Base-by-base conservation (phyloP, 129 eudicot genomes). In the Centella asiatica region DNA sequence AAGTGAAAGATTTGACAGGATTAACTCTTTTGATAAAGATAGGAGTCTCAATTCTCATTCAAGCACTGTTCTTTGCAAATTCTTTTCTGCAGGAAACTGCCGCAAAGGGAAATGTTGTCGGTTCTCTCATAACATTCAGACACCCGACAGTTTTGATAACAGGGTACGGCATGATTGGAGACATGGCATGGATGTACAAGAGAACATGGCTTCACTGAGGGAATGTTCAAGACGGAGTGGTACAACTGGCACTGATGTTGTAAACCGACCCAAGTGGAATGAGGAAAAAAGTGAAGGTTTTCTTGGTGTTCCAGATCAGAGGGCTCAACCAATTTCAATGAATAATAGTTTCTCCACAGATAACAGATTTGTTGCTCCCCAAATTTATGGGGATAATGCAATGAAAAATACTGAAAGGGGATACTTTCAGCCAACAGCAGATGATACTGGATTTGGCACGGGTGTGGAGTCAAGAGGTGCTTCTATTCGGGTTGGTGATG, bases 11-110 rank as follows among this genome's bases (percentile, higher is more conserved):
- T 4, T 37, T 12, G 40, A 18, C 9, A 29, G 42, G 26, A 6
- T 31, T 10, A 19, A 12, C 13, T 14, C 19, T 4, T 42, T 42
- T 42, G 47, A 54, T 6, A 14, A 27, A 14, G 20, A 7, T 48
- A 48, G 54, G 26, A 48, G 5, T 19, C 26, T 4, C 20, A 39
- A 28, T 27, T 17, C 37, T 54, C 37, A 10, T 54, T 27, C 37
- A 14, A 28, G 40, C 13, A 39, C 37, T 19, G 62, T 33, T 6
- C 46, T 44, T 32, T 64, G 68, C 57, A 64, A 64, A 34, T 64
- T 64, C 45, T 64, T 64, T 24, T 57, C 68, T 47, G 34, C 68
- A 17, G 68, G 68, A 64, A 46, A 64, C 27, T 64, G 68, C 36
- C 68, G 68, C 12, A 46, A 64, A 29, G 68, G 68, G 26, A 64